Base-by-base conservation (phyloP, 148 eudicot genomes). In the Rhododendron griersonianum region DNA sequence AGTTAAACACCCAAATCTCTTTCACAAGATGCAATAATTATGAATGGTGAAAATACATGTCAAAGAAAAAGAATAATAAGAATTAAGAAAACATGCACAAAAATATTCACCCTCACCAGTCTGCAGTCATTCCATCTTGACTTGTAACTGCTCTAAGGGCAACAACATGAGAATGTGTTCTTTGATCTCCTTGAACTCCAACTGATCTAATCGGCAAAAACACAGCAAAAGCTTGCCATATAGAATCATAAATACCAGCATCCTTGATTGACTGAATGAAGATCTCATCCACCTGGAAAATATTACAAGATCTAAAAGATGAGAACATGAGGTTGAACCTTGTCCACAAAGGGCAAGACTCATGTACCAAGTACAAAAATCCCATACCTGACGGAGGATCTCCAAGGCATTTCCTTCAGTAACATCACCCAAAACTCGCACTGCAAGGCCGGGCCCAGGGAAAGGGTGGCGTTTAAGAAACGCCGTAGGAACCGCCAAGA, bases 181-280 rank as follows among this genome's bases (percentile, higher is more conserved):
- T 93, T 87, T 94, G 96, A 91, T 97, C 99, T 84, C 99, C 99
- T 93, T 97, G 99, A 85, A 95, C 99, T 41, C 99, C 99, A 59
- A 95, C 98, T 50, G 98, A 91, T 84, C 89, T 89, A 63, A 94
- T 87, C 6, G 95, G 98, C 87, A 97, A 88, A 91, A 95, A 93
- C 45, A 97, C 99, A 57, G 95, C 98, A 87, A 95, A 97, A 48
- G 99, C 99, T 97, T 97, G 99, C 99, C 99, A 97, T 80, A 97
- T 97, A 1, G 89, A 82, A 86, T 97, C 99, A 86, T 97, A 97
- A 65, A 97, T 89, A 83, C 96, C 98, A 45, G 96, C 98, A 88
- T 94, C 98, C 87, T 91, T 94, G 50, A 97, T 97, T 35, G 98
- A 88, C 82, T 97, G 98, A 84, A 97, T 95, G 88, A 95, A 97